Evolutionary conservation across 768 basidiomycete species (phyloP), one percentile per base, ranked within the genome.

Genomic region (Ephemerocybe angulata): DNA sequence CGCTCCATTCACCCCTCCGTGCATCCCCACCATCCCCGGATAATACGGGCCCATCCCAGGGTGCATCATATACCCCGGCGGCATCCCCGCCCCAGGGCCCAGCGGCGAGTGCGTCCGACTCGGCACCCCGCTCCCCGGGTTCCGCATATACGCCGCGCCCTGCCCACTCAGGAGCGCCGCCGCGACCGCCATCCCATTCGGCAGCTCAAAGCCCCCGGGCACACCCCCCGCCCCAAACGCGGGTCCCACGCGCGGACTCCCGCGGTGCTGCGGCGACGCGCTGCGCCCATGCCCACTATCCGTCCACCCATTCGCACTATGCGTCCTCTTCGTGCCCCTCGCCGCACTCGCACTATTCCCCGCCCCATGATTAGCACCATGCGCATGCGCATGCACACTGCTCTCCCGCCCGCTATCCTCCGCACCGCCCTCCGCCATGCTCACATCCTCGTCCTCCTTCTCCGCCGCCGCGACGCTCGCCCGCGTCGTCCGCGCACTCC

Each of bases 31-130:
- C n/a, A n/a, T n/a, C n/a, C 33, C 33, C 0, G 77, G 63, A 31
- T 74, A 65, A 61, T 79, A 78, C 30, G 76, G 74, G 48, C 71
- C 67, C 41, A 59, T 31, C 15, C 37, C 53, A 3, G 47, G 54
- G 22, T 21, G 54, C n/a, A 55, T 4, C 54, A 55, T 55, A 28
- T 55, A 55, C 25, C 47, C 47, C 13, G 54, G 54, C 7, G 47
- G 54, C 17, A 55, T 55, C 12, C 63, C 56, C 21, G 62, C 63
- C 4, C 74, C 76, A 59, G 79, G 83, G 50, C 79, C 80, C 63
- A 84, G 67, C 46, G 87, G 87, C 42, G 87, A 87, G 66, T 89
- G 87, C 50, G 86, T 85, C 61, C 86, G 73, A 67, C 85, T 88
- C 4, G 87, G 87, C 24, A 82, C 83, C 58, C 80, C 76, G 46